A percentile compares a stretch with the other conserved stretches of the same genome.
Evolutionary conservation across 345 rosid species (phyloP).

Genomic region (Murraya paniculata): DNA sequence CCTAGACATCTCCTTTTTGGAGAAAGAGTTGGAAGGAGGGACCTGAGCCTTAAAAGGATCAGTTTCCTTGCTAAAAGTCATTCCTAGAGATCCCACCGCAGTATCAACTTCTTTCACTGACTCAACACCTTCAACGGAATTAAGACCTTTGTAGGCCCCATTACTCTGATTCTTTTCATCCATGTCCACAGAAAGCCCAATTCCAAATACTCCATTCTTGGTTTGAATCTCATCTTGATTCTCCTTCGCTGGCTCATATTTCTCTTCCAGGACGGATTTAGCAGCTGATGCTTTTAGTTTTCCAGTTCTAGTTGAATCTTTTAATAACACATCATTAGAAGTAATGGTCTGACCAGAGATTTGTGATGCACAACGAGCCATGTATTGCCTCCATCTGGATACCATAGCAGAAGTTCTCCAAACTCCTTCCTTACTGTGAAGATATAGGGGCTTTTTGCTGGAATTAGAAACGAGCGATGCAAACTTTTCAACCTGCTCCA

Average conservation of each 20-base stretch:
- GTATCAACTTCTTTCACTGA: constrained; percentile 28
- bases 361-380: constrained; percentile 48
- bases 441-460: constrained; percentile 77
- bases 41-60: constrained; percentile 83
- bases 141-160: constrained; percentile 25
- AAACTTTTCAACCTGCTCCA: constrained; percentile 91
- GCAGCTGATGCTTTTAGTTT: constrained; percentile 20
- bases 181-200: constrained; percentile 21
- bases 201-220: constrained; percentile 33
- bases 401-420: constrained; percentile 91
- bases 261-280: constrained; percentile 30
- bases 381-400: constrained; percentile 93
- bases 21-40: constrained; percentile 79
- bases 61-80: constrained; percentile 30
- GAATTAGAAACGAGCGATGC: constrained; percentile 71
- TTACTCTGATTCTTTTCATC: constrained; percentile 24
- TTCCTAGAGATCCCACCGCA: constrained; percentile 28
- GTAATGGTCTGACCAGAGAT: constrained; percentile 14
- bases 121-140: constrained; percentile 28
- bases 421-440: constrained; percentile 91
- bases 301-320: constrained; percentile 20
- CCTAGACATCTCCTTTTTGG: constrained; percentile 75
- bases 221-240: constrained; percentile 27
- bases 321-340: constrained; percentile 17
- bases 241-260: constrained; percentile 26